Percentiles rank a stretch among this genome's conserved stretches.
These are phyloP conservation scores for Trichoderma harzianum DNA, from an alignment of 2,329 filamentous ascomycete genomes.

Conservation along the genomic window DNA sequence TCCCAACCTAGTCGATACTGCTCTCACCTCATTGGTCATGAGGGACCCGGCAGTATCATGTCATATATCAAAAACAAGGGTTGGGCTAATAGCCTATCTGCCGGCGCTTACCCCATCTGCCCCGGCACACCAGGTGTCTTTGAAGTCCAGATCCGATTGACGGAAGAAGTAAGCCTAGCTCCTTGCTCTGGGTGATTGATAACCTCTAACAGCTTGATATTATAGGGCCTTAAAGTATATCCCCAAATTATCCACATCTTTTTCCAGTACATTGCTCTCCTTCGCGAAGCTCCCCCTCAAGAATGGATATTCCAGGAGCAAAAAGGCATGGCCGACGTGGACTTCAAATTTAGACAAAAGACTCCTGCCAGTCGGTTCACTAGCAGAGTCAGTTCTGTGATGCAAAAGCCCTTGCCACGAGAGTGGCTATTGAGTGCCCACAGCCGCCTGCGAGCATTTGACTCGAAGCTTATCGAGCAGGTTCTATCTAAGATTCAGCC, in stretches of 20 bases:
- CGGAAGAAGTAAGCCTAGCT: slow-evolving; percentile 62
- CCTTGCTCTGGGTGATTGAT: background rate
- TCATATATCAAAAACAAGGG: slow-evolving; percentile 86
- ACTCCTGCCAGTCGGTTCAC: slow-evolving; percentile 85
- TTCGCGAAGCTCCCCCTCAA: slow-evolving; percentile 75
- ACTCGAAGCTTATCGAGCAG: slow-evolving; percentile 70
- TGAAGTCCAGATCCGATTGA: slow-evolving; percentile 73
- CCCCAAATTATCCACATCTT: slow-evolving; percentile 77
- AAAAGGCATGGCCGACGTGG: slow-evolving; percentile 83
- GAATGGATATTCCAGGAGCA: slow-evolving; percentile 95
- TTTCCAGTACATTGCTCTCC: slow-evolving; percentile 87
- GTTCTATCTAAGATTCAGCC: slow-evolving; percentile 72
- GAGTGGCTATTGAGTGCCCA: slow-evolving; percentile 84
- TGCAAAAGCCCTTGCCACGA: slow-evolving; percentile 86
- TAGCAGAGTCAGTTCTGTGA: slow-evolving; percentile 76
- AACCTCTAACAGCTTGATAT: slow-evolving; percentile 13
- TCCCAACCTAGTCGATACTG: slow-evolving; percentile 82
- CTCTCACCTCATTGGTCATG: slow-evolving; percentile 85
- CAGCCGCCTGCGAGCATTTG: slow-evolving; percentile 73
- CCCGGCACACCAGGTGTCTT: slow-evolving; percentile 76
- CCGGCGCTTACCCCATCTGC: slow-evolving; percentile 72
- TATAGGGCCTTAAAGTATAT: slow-evolving; percentile 69
- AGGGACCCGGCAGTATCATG: slow-evolving; percentile 88
- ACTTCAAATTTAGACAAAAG: slow-evolving; percentile 95
- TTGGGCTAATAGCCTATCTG: slow-evolving; percentile 80